phyloP scores from a whole-genome alignment of 2,329 filamentous ascomycete genomes.

The Metarhizium humberi region DNA sequence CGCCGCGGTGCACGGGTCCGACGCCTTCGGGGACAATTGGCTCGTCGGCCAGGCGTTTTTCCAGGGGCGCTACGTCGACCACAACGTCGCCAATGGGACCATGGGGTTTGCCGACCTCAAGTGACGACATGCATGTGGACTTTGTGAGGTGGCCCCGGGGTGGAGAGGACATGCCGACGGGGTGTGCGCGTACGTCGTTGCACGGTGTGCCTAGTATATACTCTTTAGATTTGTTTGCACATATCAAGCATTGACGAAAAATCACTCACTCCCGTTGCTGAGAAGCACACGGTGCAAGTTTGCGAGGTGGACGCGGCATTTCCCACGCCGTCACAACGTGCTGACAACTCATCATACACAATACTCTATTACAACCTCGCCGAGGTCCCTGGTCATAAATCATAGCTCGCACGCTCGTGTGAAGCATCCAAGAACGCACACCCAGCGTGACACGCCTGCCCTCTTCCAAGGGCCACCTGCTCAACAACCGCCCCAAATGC shows the following conservation, averaged over 20 bases:
- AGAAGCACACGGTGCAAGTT: too few relatives aligned
- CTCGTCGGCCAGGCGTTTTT: constrained; percentile 14
- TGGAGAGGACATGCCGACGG: too few relatives aligned
- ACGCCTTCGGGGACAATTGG: constrained; percentile 9
- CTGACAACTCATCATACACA: not conserved
- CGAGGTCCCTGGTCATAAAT: not conserved
- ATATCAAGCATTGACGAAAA: too few relatives aligned
- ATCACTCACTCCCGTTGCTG: too few relatives aligned
- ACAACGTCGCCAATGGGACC: constrained; percentile 8
- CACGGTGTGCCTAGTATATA: too few relatives aligned
- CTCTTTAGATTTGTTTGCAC: too few relatives aligned
- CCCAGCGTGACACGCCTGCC: not conserved
- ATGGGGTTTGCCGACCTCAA: constrained; percentile 10
- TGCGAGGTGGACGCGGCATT: too few relatives aligned
- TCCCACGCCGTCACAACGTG: too few relatives aligned
- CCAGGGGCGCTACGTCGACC: constrained; percentile 13
- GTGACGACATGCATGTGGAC: not conserved
- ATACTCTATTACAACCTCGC: not conserved
- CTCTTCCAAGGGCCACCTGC: not conserved
- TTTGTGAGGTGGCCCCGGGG: too few relatives aligned
- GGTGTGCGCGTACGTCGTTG: too few relatives aligned
- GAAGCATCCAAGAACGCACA: not conserved
- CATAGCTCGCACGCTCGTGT: not conserved
- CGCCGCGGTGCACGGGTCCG: constrained; percentile 8
- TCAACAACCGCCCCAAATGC: not conserved